phyloP scores from a whole-genome alignment of 2,329 filamentous ascomycete species.

The Cladosporium velox region DNA sequence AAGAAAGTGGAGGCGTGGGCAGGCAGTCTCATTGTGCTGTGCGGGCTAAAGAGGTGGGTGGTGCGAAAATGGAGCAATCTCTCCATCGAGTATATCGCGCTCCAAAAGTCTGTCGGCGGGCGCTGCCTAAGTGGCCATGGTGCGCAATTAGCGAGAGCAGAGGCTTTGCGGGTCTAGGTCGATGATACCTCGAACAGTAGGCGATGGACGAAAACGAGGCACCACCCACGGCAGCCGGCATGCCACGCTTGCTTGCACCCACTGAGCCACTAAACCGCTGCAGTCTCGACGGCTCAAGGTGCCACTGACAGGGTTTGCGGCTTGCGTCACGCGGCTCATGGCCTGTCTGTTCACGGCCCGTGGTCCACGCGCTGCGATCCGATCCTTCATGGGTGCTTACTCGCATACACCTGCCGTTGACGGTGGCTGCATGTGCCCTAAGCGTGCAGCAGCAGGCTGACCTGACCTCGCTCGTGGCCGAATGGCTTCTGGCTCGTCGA shows the following conservation, averaged over 20 bases:
- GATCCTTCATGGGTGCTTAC: background rate
- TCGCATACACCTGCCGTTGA: constrained; percentile 1
- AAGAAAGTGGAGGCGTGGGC: constrained; percentile 15
- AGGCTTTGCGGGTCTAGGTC: constrained; percentile 8
- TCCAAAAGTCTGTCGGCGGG: background rate
- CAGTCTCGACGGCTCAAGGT: background rate
- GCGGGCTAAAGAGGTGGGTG: background rate
- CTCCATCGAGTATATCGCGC: constrained; percentile 8
- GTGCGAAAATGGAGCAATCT: constrained; percentile 2
- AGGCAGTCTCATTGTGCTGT: constrained; percentile 8
- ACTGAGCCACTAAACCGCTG: background rate
- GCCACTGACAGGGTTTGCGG: background rate
- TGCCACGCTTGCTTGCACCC: background rate
- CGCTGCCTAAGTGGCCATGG: constrained; percentile 7
- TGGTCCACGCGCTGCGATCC: background rate
- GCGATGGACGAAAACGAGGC: background rate
- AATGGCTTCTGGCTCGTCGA: background rate
- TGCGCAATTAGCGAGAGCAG: constrained; percentile 2
- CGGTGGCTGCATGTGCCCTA: background rate
- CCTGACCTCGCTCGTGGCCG: constrained; percentile 2
- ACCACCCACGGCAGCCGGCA: background rate
- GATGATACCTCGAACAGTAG: background rate
- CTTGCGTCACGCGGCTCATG: background rate
- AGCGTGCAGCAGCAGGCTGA: background rate
- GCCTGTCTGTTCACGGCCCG: background rate